Evolutionary conservation across 2,329 filamentous ascomycete species (phyloP), one percentile per base, ranked within the genome.

Genomic region (Ophiostoma novo-ulmi): DNA sequence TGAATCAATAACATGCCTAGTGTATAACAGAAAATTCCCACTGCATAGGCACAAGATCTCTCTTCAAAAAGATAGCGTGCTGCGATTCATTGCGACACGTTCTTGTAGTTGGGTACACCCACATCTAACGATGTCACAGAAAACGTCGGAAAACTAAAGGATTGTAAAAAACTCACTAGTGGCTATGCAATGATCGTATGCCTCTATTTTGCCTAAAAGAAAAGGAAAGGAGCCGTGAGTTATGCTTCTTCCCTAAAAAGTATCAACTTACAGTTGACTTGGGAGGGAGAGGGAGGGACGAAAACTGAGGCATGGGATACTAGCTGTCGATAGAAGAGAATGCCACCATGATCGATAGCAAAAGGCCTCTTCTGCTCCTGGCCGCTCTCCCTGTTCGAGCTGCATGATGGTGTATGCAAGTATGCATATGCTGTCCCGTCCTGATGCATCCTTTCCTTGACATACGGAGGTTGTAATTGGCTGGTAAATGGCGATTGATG

Each of bases 361-460:
- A 10, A 17, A 11, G 31, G 58, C 58, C 58, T 63, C 58, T 63
- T 22, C 26, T 63, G 58, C 4, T 6, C 11, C 3, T 6, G 11
- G 26, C 14, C n/a, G 26, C 13, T 13, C 11, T 31, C 22, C 5
- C 26, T 35, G 11, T 26, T 63, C 26, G 26, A 63, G 26, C 58
- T 63, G 26, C 58, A 63, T 26, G 14, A 13, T 63, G 58, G 26
- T 63, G 58, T 58, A 58, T 63, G 26, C 58, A 36, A 65, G 20
- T 17, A 41, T 65, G 63, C 63, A 65, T 65, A 65, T 65, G 63
- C 63, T 65, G 63, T 65, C 31, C 63, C n/a, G 63, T 65, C 13
- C 26, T 26, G 4, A 65, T 39, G n/a, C 55, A 35, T 63, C 58
- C 58, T 63, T 63, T 26, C 8, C 13, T 63, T 13, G 26, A 61